Base-by-base conservation (phyloP, 495 filamentous ascomycete species). In the Penicillium coprophilum region DNA sequence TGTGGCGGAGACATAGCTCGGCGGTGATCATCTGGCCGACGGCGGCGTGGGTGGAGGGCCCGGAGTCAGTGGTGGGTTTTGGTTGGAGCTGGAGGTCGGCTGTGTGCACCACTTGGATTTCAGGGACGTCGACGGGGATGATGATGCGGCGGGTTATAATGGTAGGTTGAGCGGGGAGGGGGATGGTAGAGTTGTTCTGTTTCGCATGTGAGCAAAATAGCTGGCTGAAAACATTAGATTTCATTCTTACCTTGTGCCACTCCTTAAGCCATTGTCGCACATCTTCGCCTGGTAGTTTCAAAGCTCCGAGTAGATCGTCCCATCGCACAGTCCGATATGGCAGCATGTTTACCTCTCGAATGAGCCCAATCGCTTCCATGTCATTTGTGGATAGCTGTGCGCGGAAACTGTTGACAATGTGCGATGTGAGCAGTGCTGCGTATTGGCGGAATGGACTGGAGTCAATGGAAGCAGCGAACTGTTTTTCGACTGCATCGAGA, bases 41-140 rank as follows among this genome's bases (percentile, higher is more conserved):
- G 12, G 78, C 78, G 13, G 82, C 81, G 24, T 85, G 59, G 49
- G 55, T 47, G 52, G 70, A 60, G 67, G 52, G 41, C 17, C 46
- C 61, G 64, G 46, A 68, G 11, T 55, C 49, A n/a, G 39, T 44
- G 47, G 48, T 46, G 61, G 41, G 69, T 63, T 4, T 67, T 68
- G 60, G 53, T 58, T 71, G 44, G 12, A 91, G 74, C 24, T 78
- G 79, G 41, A 97, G 82, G 51, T 92, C 85, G 17, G 87, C 89
- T 1, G 88, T 95, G 71, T 93, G 88, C 2, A 97, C 85, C 24
- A 97, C 83, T 52, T 88, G 84, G 23, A 96, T 79, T 7, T 87
- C 81, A 0, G 94, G 95, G n/a, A 97, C 82, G 43, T 96, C 89
- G 19, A 97, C 91, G 4, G 80, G 80, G 47, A 83, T 78, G 36